Base-by-base conservation (phyloP, 345 rosid genomes). In the Ailanthus altissimus region DNA sequence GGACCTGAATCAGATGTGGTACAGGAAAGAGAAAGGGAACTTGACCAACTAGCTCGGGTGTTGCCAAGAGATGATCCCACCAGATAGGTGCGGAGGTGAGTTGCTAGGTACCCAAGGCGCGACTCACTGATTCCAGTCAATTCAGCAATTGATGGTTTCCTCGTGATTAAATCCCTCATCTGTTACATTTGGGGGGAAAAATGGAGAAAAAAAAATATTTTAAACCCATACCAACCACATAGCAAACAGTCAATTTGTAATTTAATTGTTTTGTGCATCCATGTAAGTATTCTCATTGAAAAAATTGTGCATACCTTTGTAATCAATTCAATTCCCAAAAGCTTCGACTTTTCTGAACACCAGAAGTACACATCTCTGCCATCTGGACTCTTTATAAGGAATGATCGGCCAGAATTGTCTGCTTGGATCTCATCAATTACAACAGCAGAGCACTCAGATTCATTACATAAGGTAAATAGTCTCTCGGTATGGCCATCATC, bases 291-390 rank as follows among this genome's bases (percentile, higher is more conserved):
- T n/a, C n/a, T 53, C 10, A 42, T 45, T 43, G 61, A 47, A 54
- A 46, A 72, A 65, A 21, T 72, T 21, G 40, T 62, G 53, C 70
- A 40, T 86, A 97, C 99, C 98, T 94, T 97, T 16, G 89, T 80
- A 67, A 89, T 90, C 83, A 97, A 87, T 87, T 97, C 99, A 75
- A 76, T 63, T 80, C 97, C 98, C 76, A 94, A 73, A 80, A 91
- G 97, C 82, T 88, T 91, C 40, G 92, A 91, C 84, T 89, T 97
- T 89, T 97, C 99, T 0, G 98, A 89, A 86, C 97, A 94, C 99
- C 99, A 97, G 57, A 86, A 96, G 87, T 89, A 91, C 73, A 85
- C 88, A 32, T 60, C 83, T 75, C 81, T 84, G 25, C 83, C 90
- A 76, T 92, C 90, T 57, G 87, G 85, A 26, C 79, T 64, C 77